Percentiles rank a stretch among this genome's conserved stretches.
These are phyloP conservation scores for Collybiopsis luxurians DNA, from an alignment of 768 basidiomycete species.

Conservation along the genomic window DNA sequence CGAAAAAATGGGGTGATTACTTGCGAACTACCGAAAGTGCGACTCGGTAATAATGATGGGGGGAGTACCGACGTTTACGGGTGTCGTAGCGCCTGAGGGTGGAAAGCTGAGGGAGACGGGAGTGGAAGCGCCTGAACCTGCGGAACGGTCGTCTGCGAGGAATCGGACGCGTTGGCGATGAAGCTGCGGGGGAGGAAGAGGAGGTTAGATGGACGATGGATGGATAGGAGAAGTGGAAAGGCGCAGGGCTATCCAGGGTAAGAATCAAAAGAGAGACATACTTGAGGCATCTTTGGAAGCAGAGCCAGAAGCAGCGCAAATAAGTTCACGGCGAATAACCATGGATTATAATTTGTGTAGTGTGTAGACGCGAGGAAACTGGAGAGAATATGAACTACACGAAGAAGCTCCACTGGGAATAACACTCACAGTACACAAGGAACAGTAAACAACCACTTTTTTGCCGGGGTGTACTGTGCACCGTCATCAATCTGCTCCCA, in stretches of 20 bases:
- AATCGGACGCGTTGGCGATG: constrained; percentile 84
- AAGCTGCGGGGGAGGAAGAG: constrained; percentile 43
- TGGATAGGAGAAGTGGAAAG: constrained; percentile 1
- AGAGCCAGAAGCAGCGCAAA: constrained; percentile 75
- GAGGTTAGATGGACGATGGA: constrained; percentile 14
- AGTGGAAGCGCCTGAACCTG: constrained; percentile 58
- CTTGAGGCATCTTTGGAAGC: constrained; percentile 95
- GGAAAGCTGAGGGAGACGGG: constrained; percentile 61
- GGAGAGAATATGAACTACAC: constrained; percentile 13
- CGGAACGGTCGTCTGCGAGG: constrained; percentile 49
- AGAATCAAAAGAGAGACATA: constrained; percentile 30
- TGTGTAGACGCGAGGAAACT: constrained; percentile 98
- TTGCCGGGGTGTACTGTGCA: constrained; percentile 97
- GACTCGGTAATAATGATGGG: constrained; percentile 45
- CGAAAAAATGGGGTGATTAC: not conserved
- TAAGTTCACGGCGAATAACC: constrained; percentile 90
- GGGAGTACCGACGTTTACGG: constrained; percentile 11
- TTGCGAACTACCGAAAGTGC: constrained; percentile 28
- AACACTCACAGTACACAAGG: constrained; percentile 80
- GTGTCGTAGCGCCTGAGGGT: constrained; percentile 49
- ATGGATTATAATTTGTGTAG: constrained; percentile 95
- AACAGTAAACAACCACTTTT: constrained; percentile 92
- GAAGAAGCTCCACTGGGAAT: not conserved
- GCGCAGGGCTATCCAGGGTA: not conserved
- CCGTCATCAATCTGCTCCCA: constrained; percentile 99